phyloP scores from a whole-genome alignment of 495 filamentous ascomycete species.

The Mycothermus thermophilus region DNA sequence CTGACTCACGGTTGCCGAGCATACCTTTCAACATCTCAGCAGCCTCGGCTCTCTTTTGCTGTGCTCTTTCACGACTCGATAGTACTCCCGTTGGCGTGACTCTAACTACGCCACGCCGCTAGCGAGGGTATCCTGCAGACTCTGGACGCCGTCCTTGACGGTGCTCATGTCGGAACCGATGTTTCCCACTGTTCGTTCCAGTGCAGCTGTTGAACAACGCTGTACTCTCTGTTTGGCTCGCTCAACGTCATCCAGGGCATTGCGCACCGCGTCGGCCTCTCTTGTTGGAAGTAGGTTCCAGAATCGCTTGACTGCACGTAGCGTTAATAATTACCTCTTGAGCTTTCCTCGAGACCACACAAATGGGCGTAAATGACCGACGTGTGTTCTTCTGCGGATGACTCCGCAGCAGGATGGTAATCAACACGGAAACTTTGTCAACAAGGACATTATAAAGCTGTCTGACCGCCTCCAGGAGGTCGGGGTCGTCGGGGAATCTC shows the following conservation, averaged over 20 bases:
- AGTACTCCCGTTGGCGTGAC: neutral
- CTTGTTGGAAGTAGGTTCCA: neutral
- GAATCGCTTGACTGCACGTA: neutral
- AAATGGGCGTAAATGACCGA: neutral
- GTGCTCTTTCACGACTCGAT: neutral
- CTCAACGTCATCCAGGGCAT: neutral
- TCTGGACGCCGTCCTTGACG: neutral
- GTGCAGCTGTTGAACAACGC: neutral
- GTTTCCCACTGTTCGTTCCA: neutral
- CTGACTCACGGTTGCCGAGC: too few relatives aligned
- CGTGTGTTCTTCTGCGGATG: neutral
- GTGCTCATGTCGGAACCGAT: neutral
- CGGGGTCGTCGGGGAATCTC: neutral
- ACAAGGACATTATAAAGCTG: neutral
- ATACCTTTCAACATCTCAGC: neutral
- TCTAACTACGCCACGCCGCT: neutral
- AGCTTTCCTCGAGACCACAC: too few relatives aligned
- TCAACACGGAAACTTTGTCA: neutral
- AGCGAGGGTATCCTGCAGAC: neutral
- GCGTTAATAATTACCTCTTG: neutral
- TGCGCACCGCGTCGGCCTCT: neutral
- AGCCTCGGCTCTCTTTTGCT: neutral
- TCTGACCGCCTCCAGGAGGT: neutral
- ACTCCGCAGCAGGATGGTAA: neutral
- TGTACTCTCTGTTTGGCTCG: neutral